Percentiles rank a stretch among this genome's conserved stretches.
These are phyloP conservation scores for Lasiosphaeria hispida DNA, from an alignment of 495 filamentous ascomycete species.

Conservation along the genomic window DNA sequence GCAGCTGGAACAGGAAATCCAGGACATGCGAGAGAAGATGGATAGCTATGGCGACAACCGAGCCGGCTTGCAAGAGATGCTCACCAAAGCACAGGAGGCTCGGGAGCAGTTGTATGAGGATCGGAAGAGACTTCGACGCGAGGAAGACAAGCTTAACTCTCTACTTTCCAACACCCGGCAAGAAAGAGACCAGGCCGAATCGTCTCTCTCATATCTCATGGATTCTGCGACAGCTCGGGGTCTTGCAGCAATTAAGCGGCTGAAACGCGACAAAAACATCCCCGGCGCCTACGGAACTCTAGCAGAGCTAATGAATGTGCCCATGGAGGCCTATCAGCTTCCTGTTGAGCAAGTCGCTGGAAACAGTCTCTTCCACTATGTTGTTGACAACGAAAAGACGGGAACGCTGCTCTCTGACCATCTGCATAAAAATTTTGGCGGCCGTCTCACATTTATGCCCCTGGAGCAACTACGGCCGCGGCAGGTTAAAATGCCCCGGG, in stretches of 20 bases:
- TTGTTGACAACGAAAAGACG: constrained; percentile 89
- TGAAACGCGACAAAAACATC: constrained; percentile 73
- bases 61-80: constrained; percentile 64
- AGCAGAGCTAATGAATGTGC: constrained; percentile 83
- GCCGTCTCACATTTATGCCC: constrained; percentile 95
- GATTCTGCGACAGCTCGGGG: constrained; percentile 82
- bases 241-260: constrained; percentile 72
- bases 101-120: constrained; percentile 80
- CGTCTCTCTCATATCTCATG: constrained; percentile 76
- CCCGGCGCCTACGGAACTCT: constrained; percentile 90
- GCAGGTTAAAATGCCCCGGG: constrained; percentile 71
- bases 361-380: constrained; percentile 90
- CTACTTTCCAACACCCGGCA: constrained; percentile 68
- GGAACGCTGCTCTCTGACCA: constrained; percentile 76
- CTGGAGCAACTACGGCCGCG: constrained; percentile 72
- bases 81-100: constrained; percentile 76
- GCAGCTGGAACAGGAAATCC: constrained; percentile 68
- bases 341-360: constrained; percentile 93
- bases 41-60: constrained; percentile 75
- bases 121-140: constrained; percentile 85
- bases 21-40: constrained; percentile 65
- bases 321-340: constrained; percentile 73
- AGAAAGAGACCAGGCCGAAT: constrained; percentile 72
- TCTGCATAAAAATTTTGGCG: constrained; percentile 73
- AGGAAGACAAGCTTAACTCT: constrained; percentile 81